Base-by-base conservation (phyloP, 768 basidiomycete genomes). In the Tylopilus felleus region DNA sequence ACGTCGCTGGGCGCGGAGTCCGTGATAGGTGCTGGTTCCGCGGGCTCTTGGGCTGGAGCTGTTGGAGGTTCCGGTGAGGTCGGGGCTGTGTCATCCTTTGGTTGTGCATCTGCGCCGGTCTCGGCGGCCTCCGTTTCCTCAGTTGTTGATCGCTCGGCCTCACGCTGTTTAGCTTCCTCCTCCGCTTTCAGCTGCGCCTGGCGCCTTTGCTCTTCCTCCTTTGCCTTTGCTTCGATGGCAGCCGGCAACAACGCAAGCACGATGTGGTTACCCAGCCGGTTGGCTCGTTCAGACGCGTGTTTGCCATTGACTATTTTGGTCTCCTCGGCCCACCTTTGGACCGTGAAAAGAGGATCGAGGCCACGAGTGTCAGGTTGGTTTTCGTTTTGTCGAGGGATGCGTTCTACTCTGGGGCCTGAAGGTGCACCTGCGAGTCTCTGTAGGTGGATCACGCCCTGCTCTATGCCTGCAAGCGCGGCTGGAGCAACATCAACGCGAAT, bases 311-410 rank as follows among this genome's bases (percentile, higher is more conserved):
- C 72, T 29, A 90, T 84, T 64, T 88, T 90, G 56, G 82, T 84
- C 69, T 96, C 94, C 65, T 96, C 93, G 1, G 81, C 74, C 95
- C 95, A 98, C 53, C 95, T 82, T 62, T 92, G 89, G 28, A 86
- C 66, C 1, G 94, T 96, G 10, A 89, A 76, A 51, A 91, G 72
- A 2, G 93, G 92, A 29, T 89, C 85, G 46, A 93, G 85, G 42
- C 84, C 84, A 39, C 61, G 69, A 0, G 56, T 45, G 33, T 71
- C 69, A 14, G 61, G 28, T 35, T 83, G 83, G 38, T 73, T 78
- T 56, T 84, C 81, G 7, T 71, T 55, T 55, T 72, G 73, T 41
- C 77, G 75, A 12, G 77, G 67, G 16, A 71, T 61, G 49, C 84
- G 75, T 62, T 90, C 90, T 23, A 86, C 75, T 36, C 86, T 77